These are phyloP conservation scores for Argentina anserina DNA, from an alignment of 306 rosid species.

Conservation along the genomic window DNA sequence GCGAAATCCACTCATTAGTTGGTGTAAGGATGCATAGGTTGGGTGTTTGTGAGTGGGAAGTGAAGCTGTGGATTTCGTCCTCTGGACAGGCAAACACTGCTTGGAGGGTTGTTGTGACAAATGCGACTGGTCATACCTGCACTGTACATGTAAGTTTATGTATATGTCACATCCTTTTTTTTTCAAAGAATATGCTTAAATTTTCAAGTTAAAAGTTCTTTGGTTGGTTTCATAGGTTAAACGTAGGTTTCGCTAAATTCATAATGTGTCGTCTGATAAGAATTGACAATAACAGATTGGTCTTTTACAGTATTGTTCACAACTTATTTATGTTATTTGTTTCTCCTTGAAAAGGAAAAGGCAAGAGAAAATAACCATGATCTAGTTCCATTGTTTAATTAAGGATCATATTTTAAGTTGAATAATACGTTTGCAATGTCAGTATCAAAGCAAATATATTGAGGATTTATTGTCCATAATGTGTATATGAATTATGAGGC, in stretches of 20 bases:
- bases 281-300: background rate
- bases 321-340: background rate
- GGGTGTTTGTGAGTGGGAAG: constrained; percentile 95
- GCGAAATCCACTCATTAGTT: constrained; percentile 67
- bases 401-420: background rate
- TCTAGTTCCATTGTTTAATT: background rate
- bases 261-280: background rate
- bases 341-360: background rate
- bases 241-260: background rate
- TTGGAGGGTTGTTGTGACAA: constrained; percentile 93
- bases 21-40: constrained; percentile 98
- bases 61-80: constrained; percentile 82
- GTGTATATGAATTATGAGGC: constrained; percentile 8
- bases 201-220: background rate
- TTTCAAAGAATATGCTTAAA: constrained; percentile 21
- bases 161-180: constrained; percentile 12
- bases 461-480: background rate
- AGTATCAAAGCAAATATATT: background rate
- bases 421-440: background rate
- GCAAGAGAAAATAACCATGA: background rate
- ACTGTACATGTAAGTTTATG: constrained; percentile 68
- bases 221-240: constrained; percentile 10
- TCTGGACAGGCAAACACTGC: constrained; percentile 75
- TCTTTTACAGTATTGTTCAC: background rate
- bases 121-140: constrained; percentile 96